Conservation (phyloP, 495 filamentous ascomycete species). For the Neurospora tetrasperma region DNA sequence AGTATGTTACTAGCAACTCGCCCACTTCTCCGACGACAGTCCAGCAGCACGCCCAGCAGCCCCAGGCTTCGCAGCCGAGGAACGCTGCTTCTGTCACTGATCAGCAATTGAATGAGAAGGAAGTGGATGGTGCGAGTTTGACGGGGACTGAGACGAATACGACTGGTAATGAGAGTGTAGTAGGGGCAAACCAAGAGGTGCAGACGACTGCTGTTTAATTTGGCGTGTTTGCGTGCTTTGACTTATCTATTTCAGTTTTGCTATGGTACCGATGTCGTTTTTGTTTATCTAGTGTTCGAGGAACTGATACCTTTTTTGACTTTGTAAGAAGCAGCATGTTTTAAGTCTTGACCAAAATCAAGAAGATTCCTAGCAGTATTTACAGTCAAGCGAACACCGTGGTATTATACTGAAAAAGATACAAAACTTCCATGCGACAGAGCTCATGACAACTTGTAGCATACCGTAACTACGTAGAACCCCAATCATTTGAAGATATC, state of each 20-base stretch:
- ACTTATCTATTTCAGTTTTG: neutral
- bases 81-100: neutral
- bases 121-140: slow-evolving; percentile 2
- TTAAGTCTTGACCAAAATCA: neutral
- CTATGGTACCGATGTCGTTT: slow-evolving; percentile 7
- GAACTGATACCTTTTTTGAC: neutral
- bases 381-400: neutral
- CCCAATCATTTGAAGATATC: neutral
- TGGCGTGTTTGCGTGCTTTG: neutral
- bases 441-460: neutral
- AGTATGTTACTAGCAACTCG: slow-evolving; percentile 1
- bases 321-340: neutral
- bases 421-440: neutral
- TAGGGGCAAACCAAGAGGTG: neutral
- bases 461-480: neutral
- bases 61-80: neutral
- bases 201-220: neutral
- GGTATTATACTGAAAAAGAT: neutral
- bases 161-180: neutral
- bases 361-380: neutral
- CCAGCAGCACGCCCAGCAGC: neutral
- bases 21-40: neutral
- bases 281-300: neutral
- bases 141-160: neutral
- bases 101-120: neutral